A percentile compares a stretch with the other conserved stretches of the same genome.
Conservation (phyloP, 2,329 filamentous ascomycete species). For the Aspergillus ustus region DNA sequence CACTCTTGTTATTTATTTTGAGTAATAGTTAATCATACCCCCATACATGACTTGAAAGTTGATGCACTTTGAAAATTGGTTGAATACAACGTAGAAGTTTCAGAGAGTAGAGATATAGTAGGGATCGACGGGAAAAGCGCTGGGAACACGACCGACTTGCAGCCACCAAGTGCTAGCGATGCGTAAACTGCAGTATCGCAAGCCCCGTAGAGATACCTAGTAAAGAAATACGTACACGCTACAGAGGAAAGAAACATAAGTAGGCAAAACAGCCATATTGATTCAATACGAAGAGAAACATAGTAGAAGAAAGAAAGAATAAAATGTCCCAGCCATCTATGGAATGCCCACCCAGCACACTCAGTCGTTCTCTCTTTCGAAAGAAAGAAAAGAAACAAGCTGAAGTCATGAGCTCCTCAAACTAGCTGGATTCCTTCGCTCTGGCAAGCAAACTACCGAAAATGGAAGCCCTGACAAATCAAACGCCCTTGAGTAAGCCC, state of each 20-base stretch:
- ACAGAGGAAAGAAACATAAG: no score
- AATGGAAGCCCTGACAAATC: conserved; percentile 30
- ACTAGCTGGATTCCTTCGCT: conserved; percentile 46
- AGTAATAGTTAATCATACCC: not conserved
- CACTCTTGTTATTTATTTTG: not conserved
- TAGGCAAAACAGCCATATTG: no score
- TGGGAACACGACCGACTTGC: no score
- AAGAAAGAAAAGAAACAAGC: not conserved
- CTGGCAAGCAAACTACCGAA: conserved; percentile 42
- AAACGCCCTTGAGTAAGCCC: conserved; percentile 27
- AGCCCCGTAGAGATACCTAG: no score
- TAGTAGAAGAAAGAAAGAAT: conserved; percentile 2
- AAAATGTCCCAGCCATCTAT: conserved; percentile 52
- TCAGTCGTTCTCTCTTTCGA: not conserved
- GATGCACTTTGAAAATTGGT: not conserved
- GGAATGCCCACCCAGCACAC: conserved; percentile 47
- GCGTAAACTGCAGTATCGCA: no score
- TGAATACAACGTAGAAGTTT: no score
- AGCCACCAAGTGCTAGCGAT: no score
- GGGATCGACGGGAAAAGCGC: no score
- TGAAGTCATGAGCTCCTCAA: conserved; percentile 51
- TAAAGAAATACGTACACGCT: no score
- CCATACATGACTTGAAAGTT: not conserved
- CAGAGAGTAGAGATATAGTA: no score
- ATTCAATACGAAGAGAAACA: not conserved